Base-by-base conservation (phyloP, 1,284 basidiomycete species). In the Tetrapyrgos nigripes region DNA sequence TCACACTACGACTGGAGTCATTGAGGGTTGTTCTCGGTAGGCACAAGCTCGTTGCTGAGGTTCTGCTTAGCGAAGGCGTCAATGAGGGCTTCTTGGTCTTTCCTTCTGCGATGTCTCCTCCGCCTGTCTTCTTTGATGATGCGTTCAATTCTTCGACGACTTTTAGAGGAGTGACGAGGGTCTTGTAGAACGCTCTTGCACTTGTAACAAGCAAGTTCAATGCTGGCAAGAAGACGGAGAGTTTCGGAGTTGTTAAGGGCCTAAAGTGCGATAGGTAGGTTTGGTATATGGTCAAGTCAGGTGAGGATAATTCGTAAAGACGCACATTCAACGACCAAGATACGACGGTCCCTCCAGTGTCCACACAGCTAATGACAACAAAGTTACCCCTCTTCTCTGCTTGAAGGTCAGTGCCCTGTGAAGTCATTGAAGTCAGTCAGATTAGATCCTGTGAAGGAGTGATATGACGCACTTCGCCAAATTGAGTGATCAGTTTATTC, bases 351-450 rank as follows among this genome's bases (percentile, higher is more conserved):
- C 82, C 83, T 33, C 79, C 70, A 24, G 84, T 85, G 60, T 92
- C 89, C 13, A 93, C 85, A 57, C 85, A 88, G 44, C 88, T 87
- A 58, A 93, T 82, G 28, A 93, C 89, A 26, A 93, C 87, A 68
- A 93, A 93, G 70, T 92, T 93, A 53, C 91, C 91, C 64, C 91
- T 83, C 72, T 89, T 90, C 73, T 93, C 91, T 23, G 91, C 90
- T 75, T 91, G 88, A 40, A 93, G 75, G 69, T 92, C 87, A 59
- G 84, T 83, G 46, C 81, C 74, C 90, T 92, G 40, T 14, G 6
- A 33, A 9, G 26, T 21, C 49, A 19, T 17, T 23, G 21, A 33
- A 24, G 13, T 46, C 49, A n/a, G 26, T 33, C 33, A 23, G 28
- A 50, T 33, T 2, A 21, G 37, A 50, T 50, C 24, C 60, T 14